A percentile compares a stretch with the other conserved stretches of the same genome.
These are phyloP conservation scores for Aristolochia fimbriata DNA, from an alignment of 164 flowering plant species.

Conservation along the genomic window DNA sequence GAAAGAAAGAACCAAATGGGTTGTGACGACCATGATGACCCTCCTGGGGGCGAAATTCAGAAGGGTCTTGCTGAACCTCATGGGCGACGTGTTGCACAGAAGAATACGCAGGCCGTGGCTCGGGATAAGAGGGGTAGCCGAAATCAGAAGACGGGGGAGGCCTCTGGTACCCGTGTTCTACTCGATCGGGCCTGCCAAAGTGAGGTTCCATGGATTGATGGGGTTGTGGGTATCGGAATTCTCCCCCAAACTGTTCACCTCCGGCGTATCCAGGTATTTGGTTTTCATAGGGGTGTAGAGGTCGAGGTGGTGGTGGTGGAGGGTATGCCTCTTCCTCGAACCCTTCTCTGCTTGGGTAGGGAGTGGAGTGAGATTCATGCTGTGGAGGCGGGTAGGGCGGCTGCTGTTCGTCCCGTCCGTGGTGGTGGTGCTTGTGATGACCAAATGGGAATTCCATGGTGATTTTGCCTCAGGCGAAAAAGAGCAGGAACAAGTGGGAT, in stretches of 20 bases:
- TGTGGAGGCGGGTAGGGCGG: too few species aligned
- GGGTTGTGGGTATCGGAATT: constrained; percentile 34
- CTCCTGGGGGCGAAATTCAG: constrained; percentile 2
- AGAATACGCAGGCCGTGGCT: background rate
- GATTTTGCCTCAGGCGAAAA: too few species aligned
- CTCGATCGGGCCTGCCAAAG: constrained; percentile 31
- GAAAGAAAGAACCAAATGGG: constrained; percentile 14
- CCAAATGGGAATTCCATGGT: constrained; percentile 10
- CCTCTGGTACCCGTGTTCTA: constrained; percentile 25
- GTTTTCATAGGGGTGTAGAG: background rate
- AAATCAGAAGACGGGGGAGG: constrained; percentile 6
- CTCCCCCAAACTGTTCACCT: constrained; percentile 4
- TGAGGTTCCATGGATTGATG: background rate
- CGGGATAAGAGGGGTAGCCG: background rate
- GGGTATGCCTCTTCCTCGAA: too few species aligned
- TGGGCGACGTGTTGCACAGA: constrained; percentile 4
- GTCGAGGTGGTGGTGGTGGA: too few species aligned
- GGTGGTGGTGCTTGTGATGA: constrained; percentile 10
- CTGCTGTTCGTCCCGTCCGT: background rate
- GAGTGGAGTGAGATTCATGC: constrained; percentile 17
- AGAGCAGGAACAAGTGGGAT: too few species aligned
- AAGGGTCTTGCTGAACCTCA: constrained; percentile 5
- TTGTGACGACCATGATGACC: constrained; percentile 4
- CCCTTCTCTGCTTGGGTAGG: too few species aligned
- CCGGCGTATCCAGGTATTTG: constrained; percentile 16